Evolutionary conservation across 257 asterid species (phyloP), one percentile per base, ranked within the genome.

Genomic region (Anisodus tanguticus): DNA sequence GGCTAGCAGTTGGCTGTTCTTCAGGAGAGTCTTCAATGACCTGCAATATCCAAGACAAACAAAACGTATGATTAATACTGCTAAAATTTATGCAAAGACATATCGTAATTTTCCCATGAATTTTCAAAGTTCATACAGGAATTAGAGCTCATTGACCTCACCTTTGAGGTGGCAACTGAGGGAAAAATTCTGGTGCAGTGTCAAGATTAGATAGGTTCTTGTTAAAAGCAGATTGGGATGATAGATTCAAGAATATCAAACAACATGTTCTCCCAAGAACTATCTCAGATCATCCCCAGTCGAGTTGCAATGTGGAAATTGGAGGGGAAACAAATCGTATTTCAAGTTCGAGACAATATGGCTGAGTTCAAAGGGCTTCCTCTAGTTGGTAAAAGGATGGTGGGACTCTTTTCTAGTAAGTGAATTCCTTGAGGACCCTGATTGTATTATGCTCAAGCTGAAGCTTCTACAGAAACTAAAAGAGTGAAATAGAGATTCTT

Each of bases 1-100:
- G 93, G 84, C 74, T 66, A 81, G 87, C 70, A 82, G 72, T 63
- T 47, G 84, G 83, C 68, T 80, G 93, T 77, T 82, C 88, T 68
- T 87, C 90, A 81, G 93, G 92, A 86, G 95, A 90, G 19, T 91
- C 93, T 51, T 90, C 91, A 80, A 91, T 92, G 83, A 88, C 88
- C 98, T 94, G 94, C 64, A 82, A 13, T 43, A 76, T 76, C 81
- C 80, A 89, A 82, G 83, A 79, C 84, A 79, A 69, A 64, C 58
- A 6, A 67, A 31, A 87, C 59, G 77, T 57, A 83, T 64, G 13
- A 70, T 72, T 62, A 7, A 39, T 19, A 41, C n/a, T 3, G 35
- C 16, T 37, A 63, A 31, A 26, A 45, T 53, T 62, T 19, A 19
- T 58, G 16, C 53, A 35, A 67, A 53, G 11, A 51, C 39, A 54